Percentiles rank a stretch among this genome's conserved stretches.
Evolutionary conservation across 2,329 filamentous ascomycete species (phyloP).

Genomic region (Aspergillus quadricinctus): DNA sequence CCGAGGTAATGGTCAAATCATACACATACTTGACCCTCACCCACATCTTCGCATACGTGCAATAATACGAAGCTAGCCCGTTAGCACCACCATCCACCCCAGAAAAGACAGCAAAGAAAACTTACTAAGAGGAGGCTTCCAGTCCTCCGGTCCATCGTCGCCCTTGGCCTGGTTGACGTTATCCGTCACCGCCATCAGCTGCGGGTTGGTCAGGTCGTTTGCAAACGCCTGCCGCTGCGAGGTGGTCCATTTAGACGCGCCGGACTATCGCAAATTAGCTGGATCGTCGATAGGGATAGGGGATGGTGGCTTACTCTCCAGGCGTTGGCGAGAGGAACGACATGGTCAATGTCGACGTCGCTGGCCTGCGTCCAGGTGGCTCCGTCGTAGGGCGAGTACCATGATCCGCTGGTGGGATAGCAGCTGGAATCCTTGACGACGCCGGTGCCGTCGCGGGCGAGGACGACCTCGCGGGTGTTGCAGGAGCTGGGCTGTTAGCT

Average conservation of each 20-base stretch:
- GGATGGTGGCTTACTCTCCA: conserved; percentile 56
- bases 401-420: conserved; percentile 60
- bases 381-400: conserved; percentile 71
- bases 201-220: conserved; percentile 71
- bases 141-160: conserved; percentile 68
- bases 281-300: background rate
- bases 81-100: conserved; percentile 6
- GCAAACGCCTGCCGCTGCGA: conserved; percentile 64
- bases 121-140: conserved; percentile 66
- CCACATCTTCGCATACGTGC: conserved; percentile 74
- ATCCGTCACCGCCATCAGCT: conserved; percentile 75
- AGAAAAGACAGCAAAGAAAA: conserved; percentile 1
- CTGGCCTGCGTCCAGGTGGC: conserved; percentile 62
- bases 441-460: conserved; percentile 66
- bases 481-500: conserved; percentile 49
- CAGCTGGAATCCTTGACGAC: conserved; percentile 60
- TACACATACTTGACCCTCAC: conserved; percentile 74
- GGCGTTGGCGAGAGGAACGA: conserved; percentile 75
- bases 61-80: conserved; percentile 58
- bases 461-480: conserved; percentile 68
- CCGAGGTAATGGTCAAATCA: conserved; percentile 61
- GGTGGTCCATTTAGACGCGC: conserved; percentile 68
- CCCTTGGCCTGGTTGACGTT: conserved; percentile 70
- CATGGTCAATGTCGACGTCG: conserved; percentile 77
- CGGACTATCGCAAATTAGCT: conserved; percentile 36